Conservation (phyloP, 306 rosid species). For the Begonia masoniana region DNA sequence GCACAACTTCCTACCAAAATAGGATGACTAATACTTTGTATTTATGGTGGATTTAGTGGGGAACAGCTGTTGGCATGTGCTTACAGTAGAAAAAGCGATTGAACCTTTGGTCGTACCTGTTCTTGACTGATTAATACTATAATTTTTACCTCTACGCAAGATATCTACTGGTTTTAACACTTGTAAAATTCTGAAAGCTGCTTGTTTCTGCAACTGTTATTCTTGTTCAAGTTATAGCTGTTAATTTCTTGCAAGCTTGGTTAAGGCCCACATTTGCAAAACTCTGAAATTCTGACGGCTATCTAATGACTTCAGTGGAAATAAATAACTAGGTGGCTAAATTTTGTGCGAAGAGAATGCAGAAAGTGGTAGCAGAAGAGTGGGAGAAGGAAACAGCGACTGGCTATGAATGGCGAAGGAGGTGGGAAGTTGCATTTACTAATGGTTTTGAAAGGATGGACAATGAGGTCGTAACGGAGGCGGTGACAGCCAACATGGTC, state of each 20-base stretch:
- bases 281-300: conserved; percentile 1
- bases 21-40: no score
- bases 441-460: conserved; percentile 66
- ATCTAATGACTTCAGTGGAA: conserved; percentile 11
- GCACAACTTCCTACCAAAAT: no score
- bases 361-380: conserved; percentile 65
- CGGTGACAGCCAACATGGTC: conserved; percentile 74
- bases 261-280: neutral
- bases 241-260: neutral
- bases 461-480: conserved; percentile 31
- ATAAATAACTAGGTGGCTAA: conserved; percentile 57
- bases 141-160: no score
- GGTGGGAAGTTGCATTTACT: conserved; percentile 61
- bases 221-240: no score
- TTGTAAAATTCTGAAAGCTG: no score
- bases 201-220: no score
- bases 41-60: no score
- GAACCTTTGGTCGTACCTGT: no score
- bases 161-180: no score
- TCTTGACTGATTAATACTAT: no score
- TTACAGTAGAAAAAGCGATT: no score
- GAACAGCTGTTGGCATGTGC: no score
- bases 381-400: conserved; percentile 37
- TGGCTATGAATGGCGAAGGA: conserved; percentile 51
- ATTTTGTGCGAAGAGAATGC: conserved; percentile 75